phyloP scores from a whole-genome alignment of 2,329 filamentous ascomycete genomes.

The Cadophora luteo-olivacea region DNA sequence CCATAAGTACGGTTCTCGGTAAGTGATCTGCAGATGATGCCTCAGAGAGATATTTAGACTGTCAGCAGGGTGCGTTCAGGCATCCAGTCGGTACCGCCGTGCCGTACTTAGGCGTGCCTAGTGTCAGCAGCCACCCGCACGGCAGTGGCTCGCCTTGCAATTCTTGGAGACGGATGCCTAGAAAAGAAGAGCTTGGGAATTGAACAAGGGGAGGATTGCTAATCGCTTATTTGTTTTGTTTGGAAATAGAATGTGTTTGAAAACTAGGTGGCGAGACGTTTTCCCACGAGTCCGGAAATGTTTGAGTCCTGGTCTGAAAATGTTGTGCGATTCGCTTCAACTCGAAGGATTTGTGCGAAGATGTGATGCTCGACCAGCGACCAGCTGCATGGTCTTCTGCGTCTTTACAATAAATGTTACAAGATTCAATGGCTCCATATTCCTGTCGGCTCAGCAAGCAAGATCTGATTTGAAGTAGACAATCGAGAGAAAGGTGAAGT shows the following conservation, averaged over 20 bases:
- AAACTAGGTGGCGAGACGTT: background rate
- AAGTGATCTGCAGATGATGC: background rate
- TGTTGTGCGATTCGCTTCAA: no score
- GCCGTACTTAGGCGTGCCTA: background rate
- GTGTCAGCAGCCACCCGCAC: constrained; percentile 3
- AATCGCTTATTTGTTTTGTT: constrained; percentile 2
- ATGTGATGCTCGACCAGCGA: no score
- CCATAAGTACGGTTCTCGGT: background rate
- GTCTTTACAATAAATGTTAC: no score
- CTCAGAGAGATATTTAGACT: background rate
- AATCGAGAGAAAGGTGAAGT: no score
- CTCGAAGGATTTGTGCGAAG: no score
- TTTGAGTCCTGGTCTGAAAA: no score
- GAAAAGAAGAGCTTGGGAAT: background rate
- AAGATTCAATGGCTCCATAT: no score
- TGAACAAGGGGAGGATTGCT: background rate
- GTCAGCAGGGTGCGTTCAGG: background rate
- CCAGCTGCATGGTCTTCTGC: no score
- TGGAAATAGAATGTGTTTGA: background rate
- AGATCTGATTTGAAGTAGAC: no score
- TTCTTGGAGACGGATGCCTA: background rate
- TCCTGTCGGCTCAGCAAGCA: no score
- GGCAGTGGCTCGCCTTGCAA: background rate
- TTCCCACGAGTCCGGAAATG: background rate
- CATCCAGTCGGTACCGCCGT: constrained; percentile 1